Base-by-base conservation (phyloP, 768 basidiomycete species). In the Galerina sulciceps region DNA sequence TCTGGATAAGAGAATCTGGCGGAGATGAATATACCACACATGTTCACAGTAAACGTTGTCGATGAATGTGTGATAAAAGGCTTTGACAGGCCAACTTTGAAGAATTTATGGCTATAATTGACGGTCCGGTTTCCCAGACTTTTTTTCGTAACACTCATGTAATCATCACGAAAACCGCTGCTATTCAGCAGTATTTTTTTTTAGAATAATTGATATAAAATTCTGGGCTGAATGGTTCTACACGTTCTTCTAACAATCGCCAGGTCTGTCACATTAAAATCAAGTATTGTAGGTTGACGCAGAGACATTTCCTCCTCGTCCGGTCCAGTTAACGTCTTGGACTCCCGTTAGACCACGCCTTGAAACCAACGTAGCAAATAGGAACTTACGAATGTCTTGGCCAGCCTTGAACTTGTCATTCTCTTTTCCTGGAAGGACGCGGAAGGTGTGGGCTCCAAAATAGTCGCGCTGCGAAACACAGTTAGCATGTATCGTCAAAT, bases 371-470 rank as follows among this genome's bases (percentile, higher is more conserved):
- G 23, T 20, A n/a, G 5, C 63, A 14, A 17, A 31, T 14, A 36
- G 34, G 34, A 18, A 86, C 93, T 68, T 73, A 94, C 92, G 93
- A 73, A 98, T 94, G 72, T 96, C 93, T 76, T 92, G 79, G 71
- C 86, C 90, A 58, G 84, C 68, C 77, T 87, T 85, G 77, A 96
- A 88, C 70, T 79, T 87, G 49, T 81, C 82, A 75, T 93, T 96
- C 78, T 94, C 95, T 78, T 91, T 91, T 53, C 96, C 94, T 55
- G 94, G 89, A 37, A 94, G 80, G 58, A 98, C 94, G 53, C 88
- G 85, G 93, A 97, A 99, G 55, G 96, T 98, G 82, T 98, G 96
- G 43, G 96, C 93, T 76, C 97, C 96, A 74, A 99, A 99, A 86
- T 96, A 99, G 72, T 99, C 96, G 73, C 96, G 94, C 89, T 91